Evolutionary conservation across 2,329 filamentous ascomycete species (phyloP).

Genomic region (Hypoxylon sp.): DNA sequence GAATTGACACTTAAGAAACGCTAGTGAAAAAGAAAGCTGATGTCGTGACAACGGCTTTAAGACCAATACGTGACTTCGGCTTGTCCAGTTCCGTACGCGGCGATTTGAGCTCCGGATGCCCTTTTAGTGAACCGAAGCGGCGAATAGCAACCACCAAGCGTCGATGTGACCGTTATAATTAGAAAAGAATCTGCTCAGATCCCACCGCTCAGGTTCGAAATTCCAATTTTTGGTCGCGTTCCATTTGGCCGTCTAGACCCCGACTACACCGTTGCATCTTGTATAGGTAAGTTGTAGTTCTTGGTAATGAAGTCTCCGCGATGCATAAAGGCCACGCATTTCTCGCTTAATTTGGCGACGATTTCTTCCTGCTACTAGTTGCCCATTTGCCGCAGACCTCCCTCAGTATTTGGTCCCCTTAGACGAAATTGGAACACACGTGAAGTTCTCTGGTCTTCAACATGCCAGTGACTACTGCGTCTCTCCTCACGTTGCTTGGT

Average conservation of each 20-base stretch:
- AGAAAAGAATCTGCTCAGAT: constrained; percentile 16
- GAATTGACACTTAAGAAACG: neutral
- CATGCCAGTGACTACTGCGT: constrained; percentile 45
- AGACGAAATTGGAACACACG: constrained; percentile 1
- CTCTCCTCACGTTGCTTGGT: constrained; percentile 46
- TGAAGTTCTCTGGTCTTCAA: constrained; percentile 19
- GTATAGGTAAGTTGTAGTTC: constrained; percentile 14
- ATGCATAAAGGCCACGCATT: constrained; percentile 30
- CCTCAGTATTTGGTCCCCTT: neutral
- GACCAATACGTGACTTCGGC: constrained; percentile 42
- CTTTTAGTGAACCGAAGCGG: constrained; percentile 31
- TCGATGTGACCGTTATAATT: constrained; percentile 23
- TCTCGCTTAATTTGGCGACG: neutral
- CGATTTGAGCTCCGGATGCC: constrained; percentile 40
- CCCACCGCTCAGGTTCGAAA: constrained; percentile 18
- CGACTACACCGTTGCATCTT: constrained; percentile 25
- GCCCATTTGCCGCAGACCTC: neutral
- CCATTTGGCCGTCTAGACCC: constrained; percentile 6
- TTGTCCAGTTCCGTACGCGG: constrained; percentile 43
- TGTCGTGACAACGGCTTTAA: constrained; percentile 24
- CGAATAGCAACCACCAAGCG: constrained; percentile 24
- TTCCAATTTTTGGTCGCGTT: constrained; percentile 7
- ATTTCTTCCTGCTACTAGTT: neutral
- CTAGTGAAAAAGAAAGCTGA: constrained; percentile 1
- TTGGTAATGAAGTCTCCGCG: constrained; percentile 7